These are phyloP conservation scores for Prasinococcaceae sp. DNA, from an alignment of 139 green algal genomes.

Conservation along the genomic window DNA sequence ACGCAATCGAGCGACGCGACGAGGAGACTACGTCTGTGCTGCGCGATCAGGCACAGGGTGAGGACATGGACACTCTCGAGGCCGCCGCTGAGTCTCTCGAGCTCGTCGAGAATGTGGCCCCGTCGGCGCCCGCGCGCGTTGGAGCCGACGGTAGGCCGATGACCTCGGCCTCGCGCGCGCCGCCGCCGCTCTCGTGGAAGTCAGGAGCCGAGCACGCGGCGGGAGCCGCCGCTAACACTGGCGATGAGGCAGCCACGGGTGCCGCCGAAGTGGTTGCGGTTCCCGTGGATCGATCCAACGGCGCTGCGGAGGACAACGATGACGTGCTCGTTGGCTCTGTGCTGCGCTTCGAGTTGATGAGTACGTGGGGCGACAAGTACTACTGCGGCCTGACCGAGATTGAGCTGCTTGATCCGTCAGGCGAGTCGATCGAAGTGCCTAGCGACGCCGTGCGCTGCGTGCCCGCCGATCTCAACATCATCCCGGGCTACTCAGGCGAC, in stretches of 20 bases:
- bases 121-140: too few species aligned
- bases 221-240: neutral
- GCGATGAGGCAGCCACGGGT: neutral
- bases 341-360: slow-evolving; percentile 17
- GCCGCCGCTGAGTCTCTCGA: neutral
- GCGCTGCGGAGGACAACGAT: neutral
- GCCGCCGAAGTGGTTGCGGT: neutral
- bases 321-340: neutral
- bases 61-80: neutral
- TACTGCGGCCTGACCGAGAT: slow-evolving; percentile 29
- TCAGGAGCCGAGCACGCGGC: neutral
- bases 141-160: neutral
- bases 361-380: slow-evolving; percentile 27
- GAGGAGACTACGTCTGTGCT: too few species aligned
- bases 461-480: neutral
- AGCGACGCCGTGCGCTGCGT: too few species aligned
- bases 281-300: neutral
- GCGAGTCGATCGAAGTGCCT: slow-evolving; percentile 9
- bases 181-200: neutral
- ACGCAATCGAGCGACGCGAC: slow-evolving; percentile 19
- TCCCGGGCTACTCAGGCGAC: slow-evolving; percentile 13
- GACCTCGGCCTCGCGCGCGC: neutral
- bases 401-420: slow-evolving; percentile 15
- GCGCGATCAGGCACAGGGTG: neutral
- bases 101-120: slow-evolving; percentile 8